Base-by-base conservation (phyloP, 257 asterid species). In the Jacaranda mimosifolia region DNA sequence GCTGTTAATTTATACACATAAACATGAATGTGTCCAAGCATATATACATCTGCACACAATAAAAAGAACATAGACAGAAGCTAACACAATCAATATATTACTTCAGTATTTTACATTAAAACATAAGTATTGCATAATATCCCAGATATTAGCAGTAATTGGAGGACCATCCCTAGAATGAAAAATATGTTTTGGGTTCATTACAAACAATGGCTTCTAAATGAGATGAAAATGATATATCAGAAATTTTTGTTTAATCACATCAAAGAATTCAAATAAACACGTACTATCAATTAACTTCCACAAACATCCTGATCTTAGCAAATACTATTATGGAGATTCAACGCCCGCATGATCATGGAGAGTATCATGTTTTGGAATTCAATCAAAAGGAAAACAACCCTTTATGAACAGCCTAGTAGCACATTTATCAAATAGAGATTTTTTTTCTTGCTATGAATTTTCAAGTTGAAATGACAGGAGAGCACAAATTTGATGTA, bases 1-100 rank as follows among this genome's bases (percentile, higher is more conserved):
- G 52, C 56, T 49, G 71, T 81, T 36, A 83, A 60, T 68, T 42
- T 35, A 65, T 71, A 68, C 19, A n/a, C 53, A 59, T 26, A 82
- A 9, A 63, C 40, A 57, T 49, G 14, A 26, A 76, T 48, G 75
- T 48, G 26, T 72, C 75, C 62, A 57, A 36, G 49, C 56, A 13
- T 36, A 43, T 38, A 17, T 40, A 56, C 60, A 57, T 76, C n/a
- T n/a, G n/a, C 62, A 55, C 62, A 38, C 26, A 36, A 21, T 18
- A 53, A 32, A 49, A 48, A 1, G 36, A 70, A 43, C 6, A 45
- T 70, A 55, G 71, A 76, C 70, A 56, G 42, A 45, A 8, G 71
- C n/a, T n/a, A n/a, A n/a, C n/a, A 14, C 39, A 15, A 19, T 32
- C 35, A 46, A 55, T 62, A 18, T 43, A 21, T 65, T 48, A 40